Percentiles rank a stretch among this genome's conserved stretches.
Evolutionary conservation across 371 early-diverging fungal genomes (phyloP).

Genomic region (Syncephalastrum contaminatum): DNA sequence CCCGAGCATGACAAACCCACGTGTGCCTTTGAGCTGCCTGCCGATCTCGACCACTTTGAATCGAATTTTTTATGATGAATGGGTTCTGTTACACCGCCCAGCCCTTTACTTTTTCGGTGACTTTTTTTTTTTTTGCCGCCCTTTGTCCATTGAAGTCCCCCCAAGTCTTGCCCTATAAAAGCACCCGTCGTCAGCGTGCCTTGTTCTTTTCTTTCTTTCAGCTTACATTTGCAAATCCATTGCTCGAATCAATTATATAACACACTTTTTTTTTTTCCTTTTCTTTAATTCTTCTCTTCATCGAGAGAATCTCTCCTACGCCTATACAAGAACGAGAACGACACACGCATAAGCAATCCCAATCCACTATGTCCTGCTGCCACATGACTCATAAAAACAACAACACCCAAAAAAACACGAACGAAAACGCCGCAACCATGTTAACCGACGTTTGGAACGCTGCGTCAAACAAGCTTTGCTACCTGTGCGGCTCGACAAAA

Average conservation of each 20-base stretch:
- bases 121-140: constrained; percentile 20
- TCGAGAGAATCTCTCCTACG: constrained; percentile 1
- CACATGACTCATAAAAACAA: constrained; percentile 5
- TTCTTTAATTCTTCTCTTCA: constrained; percentile 4
- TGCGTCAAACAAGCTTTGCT: constrained; percentile 30
- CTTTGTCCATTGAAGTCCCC: constrained; percentile 1
- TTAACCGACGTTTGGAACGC: constrained; percentile 8
- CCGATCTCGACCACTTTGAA: too few species aligned
- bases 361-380: constrained; percentile 12
- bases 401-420: constrained; percentile 4
- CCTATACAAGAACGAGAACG: constrained; percentile 16
- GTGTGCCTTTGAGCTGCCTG: too few species aligned
- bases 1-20: too few species aligned
- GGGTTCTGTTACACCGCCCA: constrained; percentile 23
- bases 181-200: background rate
- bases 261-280: constrained; percentile 4
- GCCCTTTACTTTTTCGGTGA: constrained; percentile 8
- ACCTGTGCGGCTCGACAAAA: constrained; percentile 47
- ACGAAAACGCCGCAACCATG: constrained; percentile 8
- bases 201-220: constrained; percentile 1
- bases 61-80: too few species aligned
- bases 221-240: too few species aligned
- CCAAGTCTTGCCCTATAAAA: too few species aligned
- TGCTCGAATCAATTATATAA: too few species aligned
- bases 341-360: constrained; percentile 8